Base-by-base conservation (phyloP, 2,329 filamentous ascomycete genomes). In the Neoscytalidium dimidiatum region DNA sequence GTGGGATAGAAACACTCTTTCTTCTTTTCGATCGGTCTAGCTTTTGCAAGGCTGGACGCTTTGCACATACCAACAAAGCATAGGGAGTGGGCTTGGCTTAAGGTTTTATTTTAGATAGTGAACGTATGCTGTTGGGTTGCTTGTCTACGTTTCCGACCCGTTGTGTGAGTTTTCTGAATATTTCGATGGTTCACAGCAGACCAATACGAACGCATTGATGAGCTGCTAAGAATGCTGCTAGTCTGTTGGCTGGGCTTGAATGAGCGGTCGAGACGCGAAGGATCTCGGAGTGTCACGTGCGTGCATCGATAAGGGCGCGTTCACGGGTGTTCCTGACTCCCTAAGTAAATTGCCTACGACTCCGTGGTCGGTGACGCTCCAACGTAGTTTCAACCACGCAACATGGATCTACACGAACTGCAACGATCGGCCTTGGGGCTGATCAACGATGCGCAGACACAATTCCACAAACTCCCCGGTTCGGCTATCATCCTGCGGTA, bases 401-500 rank as follows among this genome's bases (percentile, higher is more conserved):
- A 66, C 68, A 87, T 88, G 85, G 85, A 87, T 71, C 73, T 86
- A 69, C 80, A 86, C 73, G 83, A 87, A 75, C 79, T 83, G 66
- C 81, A 85, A 74, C 79, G 78, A 69, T 80, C 83, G 69, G 78
- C 86, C 66, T 75, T 84, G 67, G 83, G 83, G 73, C 80, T 86
- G 70, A 76, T 87, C 67, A 81, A 84, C 71, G 81, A 84, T 68
- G 80, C 85, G 62, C 81, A 84, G 62, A 81, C 87, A 66, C 85
- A 89, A 65, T 96, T 99, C 76, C 94, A 97, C 73, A 92, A 91
- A 74, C 86, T 99, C 43, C 96, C 95, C 31, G 95, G 95, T 61
- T 98, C 94, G 31, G 92, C 94, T 46, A 97, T 99, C 71, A 84
- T 98, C 73, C 87, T 96, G 71, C 92, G 95, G 68, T 99, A 99